A percentile compares a stretch with the other conserved stretches of the same genome.
phyloP scores from a whole-genome alignment of 345 rosid genomes.

The Rhizophora apiculata region DNA sequence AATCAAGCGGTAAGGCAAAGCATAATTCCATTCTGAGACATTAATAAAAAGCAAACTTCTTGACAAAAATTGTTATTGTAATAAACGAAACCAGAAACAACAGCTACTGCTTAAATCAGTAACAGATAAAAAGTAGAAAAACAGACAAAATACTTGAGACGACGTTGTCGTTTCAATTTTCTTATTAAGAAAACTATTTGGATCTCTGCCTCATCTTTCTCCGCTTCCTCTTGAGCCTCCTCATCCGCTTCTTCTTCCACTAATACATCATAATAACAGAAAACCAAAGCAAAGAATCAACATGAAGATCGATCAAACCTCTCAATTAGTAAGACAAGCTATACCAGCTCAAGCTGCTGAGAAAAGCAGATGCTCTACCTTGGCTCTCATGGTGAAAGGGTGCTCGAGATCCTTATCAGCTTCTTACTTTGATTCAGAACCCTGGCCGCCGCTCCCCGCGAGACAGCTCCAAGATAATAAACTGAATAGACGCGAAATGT shows the following conservation, averaged over 20 bases:
- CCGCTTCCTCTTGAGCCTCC: constrained; percentile 99
- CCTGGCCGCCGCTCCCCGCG: constrained; percentile 6
- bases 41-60: background rate
- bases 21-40: constrained; percentile 8
- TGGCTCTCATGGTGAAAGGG: constrained; percentile 69
- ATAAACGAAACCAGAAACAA: constrained; percentile 7
- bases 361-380: constrained; percentile 35
- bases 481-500: too few species aligned
- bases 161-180: background rate
- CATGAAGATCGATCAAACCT: background rate
- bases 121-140: too few species aligned
- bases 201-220: constrained; percentile 99
- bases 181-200: constrained; percentile 48
- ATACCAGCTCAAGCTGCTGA: background rate
- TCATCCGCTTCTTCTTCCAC: constrained; percentile 99
- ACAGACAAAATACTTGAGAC: background rate
- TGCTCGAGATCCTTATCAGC: background rate
- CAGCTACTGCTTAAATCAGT: background rate
- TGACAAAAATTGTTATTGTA: background rate
- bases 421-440: constrained; percentile 15
- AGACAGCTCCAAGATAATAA: constrained; percentile 12
- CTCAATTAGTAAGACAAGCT: too few species aligned
- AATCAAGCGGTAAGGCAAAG: background rate
- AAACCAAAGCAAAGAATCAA: background rate
- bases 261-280: constrained; percentile 23